phyloP scores from a whole-genome alignment of 1,284 basidiomycete genomes.

The Apiotrichum domesticum region DNA sequence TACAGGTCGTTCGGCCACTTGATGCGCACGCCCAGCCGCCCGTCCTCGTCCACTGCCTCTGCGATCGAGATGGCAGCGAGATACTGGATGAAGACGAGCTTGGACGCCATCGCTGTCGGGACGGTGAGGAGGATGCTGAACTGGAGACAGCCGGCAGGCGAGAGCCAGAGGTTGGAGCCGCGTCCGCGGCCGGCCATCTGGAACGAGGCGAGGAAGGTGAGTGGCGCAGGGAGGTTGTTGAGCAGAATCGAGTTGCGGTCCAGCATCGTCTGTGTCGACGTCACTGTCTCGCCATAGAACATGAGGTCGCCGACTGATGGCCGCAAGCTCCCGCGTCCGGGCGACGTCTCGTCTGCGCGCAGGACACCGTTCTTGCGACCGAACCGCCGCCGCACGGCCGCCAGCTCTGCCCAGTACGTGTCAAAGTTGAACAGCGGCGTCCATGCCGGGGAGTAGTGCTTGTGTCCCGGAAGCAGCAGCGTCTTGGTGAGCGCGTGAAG shows the following conservation, averaged over 20 bases:
- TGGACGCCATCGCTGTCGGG: constrained; percentile 54
- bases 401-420: constrained; percentile 45
- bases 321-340: constrained; percentile 12
- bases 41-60: constrained; percentile 59
- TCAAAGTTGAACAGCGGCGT: constrained; percentile 51
- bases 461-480: constrained; percentile 31
- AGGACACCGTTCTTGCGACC: constrained; percentile 31
- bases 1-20: constrained; percentile 99
- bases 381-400: constrained; percentile 30
- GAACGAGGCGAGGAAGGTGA: constrained; percentile 71
- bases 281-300: constrained; percentile 81
- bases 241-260: constrained; percentile 82
- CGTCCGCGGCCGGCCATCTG: constrained; percentile 86
- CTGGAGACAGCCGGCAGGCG: constrained; percentile 80
- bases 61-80: constrained; percentile 84
- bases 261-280: constrained; percentile 91
- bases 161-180: constrained; percentile 87
- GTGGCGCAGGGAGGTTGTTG: constrained; percentile 62
- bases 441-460: constrained; percentile 29
- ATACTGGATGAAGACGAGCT: constrained; percentile 92
- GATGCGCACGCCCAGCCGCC: constrained; percentile 60
- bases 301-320: constrained; percentile 62
- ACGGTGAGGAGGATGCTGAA: constrained; percentile 74
- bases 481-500: constrained; percentile 37
- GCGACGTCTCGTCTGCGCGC: constrained; percentile 19